Evolutionary conservation across 257 asterid species (phyloP), one percentile per base, ranked within the genome.

Genomic region (Marsdenia floribunda): DNA sequence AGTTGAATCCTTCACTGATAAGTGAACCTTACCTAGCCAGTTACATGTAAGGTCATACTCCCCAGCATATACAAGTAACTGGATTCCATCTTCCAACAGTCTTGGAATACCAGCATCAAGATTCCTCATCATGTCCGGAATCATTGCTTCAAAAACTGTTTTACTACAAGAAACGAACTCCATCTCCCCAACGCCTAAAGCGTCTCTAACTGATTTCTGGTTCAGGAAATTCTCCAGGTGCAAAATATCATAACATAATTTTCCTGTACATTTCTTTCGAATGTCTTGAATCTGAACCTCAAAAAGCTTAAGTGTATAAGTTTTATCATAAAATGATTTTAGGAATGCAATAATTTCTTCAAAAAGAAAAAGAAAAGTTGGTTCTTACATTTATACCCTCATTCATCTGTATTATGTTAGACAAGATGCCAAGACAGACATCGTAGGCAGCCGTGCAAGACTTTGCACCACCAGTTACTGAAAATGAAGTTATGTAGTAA

Each of bases 1-100:
- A n/a, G 53, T 47, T 47, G 46, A 6, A 40, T 3, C 3, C 46
- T 40, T 40, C 12, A 8, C n/a, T n/a, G n/a, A n/a, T n/a, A n/a
- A n/a, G n/a, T 14, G 70, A 70, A 75, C 26, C 70, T 33, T 82
- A 91, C 97, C 96, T 3, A 89, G 83, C 96, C 93, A 90, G 82
- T 92, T 92, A 88, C 96, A 86, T 8, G 87, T 78, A 70, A 90
- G 88, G 76, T 92, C 97, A 60, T 85, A 90, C 38, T 90, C 93
- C 47, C 96, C 97, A 6, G 91, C 96, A 11, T 90, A 89, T 60
- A 89, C 33, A 5, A 90, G 80, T 21, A 87, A 53, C 78, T 76
- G 84, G 79, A 92, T 76, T 12, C 87, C 96, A 75, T 90, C 95
- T 64, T 85, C 80, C n/a, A 92, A 70, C 6, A 90, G 83, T 35